Evolutionary conservation across 768 basidiomycete species (phyloP), one percentile per base, ranked within the genome.

Genomic region (Pilatotrama ljubarskyi): DNA sequence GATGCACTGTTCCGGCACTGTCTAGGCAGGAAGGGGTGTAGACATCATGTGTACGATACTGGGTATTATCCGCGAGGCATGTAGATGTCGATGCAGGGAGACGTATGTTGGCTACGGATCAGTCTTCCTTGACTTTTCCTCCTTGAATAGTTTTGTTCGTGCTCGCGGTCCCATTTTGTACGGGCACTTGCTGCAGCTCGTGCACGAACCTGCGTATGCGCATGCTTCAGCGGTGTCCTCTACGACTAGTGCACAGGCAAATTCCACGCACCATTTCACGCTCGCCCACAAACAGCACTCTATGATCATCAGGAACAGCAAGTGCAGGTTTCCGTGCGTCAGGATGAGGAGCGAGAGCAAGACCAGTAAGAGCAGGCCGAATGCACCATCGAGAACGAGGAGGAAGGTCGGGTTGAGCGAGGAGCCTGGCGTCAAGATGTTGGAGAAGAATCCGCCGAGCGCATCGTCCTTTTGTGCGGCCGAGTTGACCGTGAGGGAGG

Each of bases 251-350:
- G n/a, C n/a, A n/a, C 7, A 7, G 43, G 26, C 9, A 1, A 24
- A 2, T 2, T 2, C 15, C 38, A 72, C 80, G 58, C 71, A 90
- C 92, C 91, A 93, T 74, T 93, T 92, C 0, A 92, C 79, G 64
- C 86, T 91, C 29, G 77, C 86, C 91, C 90, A 93, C 29, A 94
- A 75, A 29, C 78, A 81, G 14, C 86, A 67, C 66, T 86, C 85
- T 59, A 94, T 86, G 1, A 69, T 75, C 61, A 88, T 86, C 13
- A 94, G 76, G 24, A 77, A 78, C 26, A 91, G 78, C 32, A 93
- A 76, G 68, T 94, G 92, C 1, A 81, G 54, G 65, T 83, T 93
- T 32, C 86, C 84, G 13, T 76, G 74, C 0, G 90, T 90, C 22
- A 87, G 64, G 68, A 83, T 77, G 7, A 83, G 78, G n/a, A 88